phyloP scores from a whole-genome alignment of 768 basidiomycete genomes.

The Daedalea quercina region DNA sequence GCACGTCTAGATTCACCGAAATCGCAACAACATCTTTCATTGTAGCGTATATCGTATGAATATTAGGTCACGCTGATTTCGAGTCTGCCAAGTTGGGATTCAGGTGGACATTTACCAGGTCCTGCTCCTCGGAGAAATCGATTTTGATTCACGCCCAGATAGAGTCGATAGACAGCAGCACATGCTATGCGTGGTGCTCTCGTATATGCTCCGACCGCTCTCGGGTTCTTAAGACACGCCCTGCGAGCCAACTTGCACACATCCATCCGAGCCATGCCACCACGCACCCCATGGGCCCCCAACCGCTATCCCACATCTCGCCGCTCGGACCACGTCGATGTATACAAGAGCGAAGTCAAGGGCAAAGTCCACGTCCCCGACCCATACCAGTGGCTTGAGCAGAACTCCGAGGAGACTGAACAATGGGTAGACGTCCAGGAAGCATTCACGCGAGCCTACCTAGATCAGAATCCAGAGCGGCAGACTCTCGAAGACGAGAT shows the following conservation, averaged over 20 bases:
- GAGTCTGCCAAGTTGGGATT: constrained; percentile 2
- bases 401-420: constrained; percentile 55
- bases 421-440: constrained; percentile 60
- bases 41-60: too few relatives aligned
- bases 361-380: constrained; percentile 60
- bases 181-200: constrained; percentile 14
- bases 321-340: constrained; percentile 60
- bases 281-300: constrained; percentile 43
- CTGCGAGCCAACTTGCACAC: constrained; percentile 5
- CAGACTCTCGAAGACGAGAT: constrained; percentile 54
- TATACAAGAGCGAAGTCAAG: constrained; percentile 57
- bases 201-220: constrained; percentile 15
- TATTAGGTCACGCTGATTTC: neutral
- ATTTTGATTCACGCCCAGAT: constrained; percentile 5
- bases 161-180: constrained; percentile 14
- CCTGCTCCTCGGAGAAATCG: constrained; percentile 1
- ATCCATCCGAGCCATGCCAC: constrained; percentile 17
- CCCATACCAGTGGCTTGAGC: constrained; percentile 74
- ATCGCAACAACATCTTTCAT: neutral
- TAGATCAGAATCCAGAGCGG: constrained; percentile 59
- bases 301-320: constrained; percentile 58
- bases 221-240: constrained; percentile 9
- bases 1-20: neutral
- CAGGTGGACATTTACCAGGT: neutral
- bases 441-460: constrained; percentile 46